Evolutionary conservation across 139 green algal species (phyloP).

Genomic region (Chlamydomonas applanata): DNA sequence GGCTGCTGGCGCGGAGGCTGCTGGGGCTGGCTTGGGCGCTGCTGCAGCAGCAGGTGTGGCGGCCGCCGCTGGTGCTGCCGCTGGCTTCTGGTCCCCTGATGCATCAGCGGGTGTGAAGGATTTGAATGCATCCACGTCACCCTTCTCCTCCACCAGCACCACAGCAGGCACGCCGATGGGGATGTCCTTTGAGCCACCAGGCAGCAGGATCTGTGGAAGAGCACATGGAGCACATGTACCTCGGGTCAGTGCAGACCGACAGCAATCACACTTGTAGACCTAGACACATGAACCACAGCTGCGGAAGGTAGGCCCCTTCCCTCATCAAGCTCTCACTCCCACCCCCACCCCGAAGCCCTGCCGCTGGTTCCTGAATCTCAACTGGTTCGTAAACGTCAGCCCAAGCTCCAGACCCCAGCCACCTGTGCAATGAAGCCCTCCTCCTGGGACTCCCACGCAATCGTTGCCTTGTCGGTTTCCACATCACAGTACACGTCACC

Average conservation of each 20-base stretch:
- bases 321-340: too few relatives aligned
- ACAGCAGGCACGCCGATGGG: slow-evolving; percentile 65
- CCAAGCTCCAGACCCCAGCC: too few relatives aligned
- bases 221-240: too few relatives aligned
- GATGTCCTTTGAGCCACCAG: slow-evolving; percentile 70
- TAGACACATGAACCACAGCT: too few relatives aligned
- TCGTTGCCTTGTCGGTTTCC: slow-evolving; percentile 97
- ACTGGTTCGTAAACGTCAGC: too few relatives aligned
- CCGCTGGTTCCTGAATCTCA: too few relatives aligned
- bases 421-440: slow-evolving; percentile 81
- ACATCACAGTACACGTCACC: slow-evolving; percentile 93
- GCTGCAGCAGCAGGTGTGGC: slow-evolving; percentile 20
- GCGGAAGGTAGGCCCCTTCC: too few relatives aligned
- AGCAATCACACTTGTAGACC: too few relatives aligned
- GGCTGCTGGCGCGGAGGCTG: slow-evolving; percentile 6
- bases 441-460: slow-evolving; percentile 92
- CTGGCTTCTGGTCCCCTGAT: not conserved
- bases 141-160: slow-evolving; percentile 76
- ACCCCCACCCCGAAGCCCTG: too few relatives aligned
- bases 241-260: too few relatives aligned
- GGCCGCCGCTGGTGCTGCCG: slow-evolving; percentile 8
- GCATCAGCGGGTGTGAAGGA: slow-evolving; percentile 63
- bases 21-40: slow-evolving; percentile 9
- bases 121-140: slow-evolving; percentile 61
- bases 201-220: slow-evolving; percentile 69